phyloP scores from a whole-genome alignment of 352 stramenopile genomes.

The Thraustochytrium striatum region DNA sequence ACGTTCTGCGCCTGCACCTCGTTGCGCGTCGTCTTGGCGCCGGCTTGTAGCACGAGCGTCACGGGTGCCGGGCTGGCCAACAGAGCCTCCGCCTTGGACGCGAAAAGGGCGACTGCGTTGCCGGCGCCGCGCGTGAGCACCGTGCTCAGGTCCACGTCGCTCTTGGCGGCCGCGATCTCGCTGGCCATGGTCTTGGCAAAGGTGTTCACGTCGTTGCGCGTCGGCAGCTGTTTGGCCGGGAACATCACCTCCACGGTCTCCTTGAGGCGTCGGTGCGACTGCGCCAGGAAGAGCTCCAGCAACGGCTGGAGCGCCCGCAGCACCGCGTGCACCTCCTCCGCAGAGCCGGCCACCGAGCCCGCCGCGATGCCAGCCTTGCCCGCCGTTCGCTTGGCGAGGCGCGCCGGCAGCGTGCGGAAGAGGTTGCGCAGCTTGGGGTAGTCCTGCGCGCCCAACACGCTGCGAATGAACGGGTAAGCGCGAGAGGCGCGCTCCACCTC shows the following conservation, averaged over 20 bases:
- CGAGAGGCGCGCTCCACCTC: slow-evolving; percentile 39
- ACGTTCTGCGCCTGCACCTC: slow-evolving; percentile 18
- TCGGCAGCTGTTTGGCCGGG: slow-evolving; percentile 36
- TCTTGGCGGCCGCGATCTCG: slow-evolving; percentile 1
- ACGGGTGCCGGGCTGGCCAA: not conserved
- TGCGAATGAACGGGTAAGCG: slow-evolving; percentile 32
- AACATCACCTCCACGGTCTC: slow-evolving; percentile 33
- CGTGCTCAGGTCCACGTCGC: slow-evolving; percentile 8
- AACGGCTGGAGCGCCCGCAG: slow-evolving; percentile 25
- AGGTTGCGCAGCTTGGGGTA: slow-evolving; percentile 32
- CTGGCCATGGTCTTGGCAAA: slow-evolving; percentile 25
- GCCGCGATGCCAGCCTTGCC: not conserved
- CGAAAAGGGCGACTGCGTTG: slow-evolving; percentile 6
- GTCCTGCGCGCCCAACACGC: slow-evolving; percentile 16
- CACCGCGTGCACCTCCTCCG: slow-evolving; percentile 23
- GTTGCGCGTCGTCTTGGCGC: not conserved
- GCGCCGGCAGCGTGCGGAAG: slow-evolving; percentile 13
- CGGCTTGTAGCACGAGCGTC: not conserved
- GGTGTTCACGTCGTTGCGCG: slow-evolving; percentile 36
- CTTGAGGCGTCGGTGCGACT: slow-evolving; percentile 21
- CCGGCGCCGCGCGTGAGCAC: slow-evolving; percentile 1
- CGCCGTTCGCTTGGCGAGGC: slow-evolving; percentile 12
- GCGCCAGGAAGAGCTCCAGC: slow-evolving; percentile 29
- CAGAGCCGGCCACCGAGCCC: not conserved
- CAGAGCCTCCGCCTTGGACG: slow-evolving; percentile 15